These are phyloP conservation scores for Exophiala bonariae DNA, from an alignment of 2,329 filamentous ascomycete species.

Conservation along the genomic window DNA sequence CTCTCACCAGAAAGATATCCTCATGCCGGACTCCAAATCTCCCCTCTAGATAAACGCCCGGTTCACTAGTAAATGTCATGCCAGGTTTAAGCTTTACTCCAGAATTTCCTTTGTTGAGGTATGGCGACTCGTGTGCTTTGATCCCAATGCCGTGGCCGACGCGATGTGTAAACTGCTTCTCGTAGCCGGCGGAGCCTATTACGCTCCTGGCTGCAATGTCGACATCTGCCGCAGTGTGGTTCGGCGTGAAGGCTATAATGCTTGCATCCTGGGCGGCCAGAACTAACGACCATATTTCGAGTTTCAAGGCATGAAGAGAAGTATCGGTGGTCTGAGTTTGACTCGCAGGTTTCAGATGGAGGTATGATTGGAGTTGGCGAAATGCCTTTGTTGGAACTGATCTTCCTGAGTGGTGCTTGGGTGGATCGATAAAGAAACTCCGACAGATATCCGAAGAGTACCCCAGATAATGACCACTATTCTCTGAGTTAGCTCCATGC, in stretches of 20 bases:
- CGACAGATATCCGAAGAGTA: conserved; percentile 66
- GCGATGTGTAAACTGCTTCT: conserved; percentile 60
- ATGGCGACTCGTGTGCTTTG: conserved; percentile 66
- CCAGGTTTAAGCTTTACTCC: conserved; percentile 50
- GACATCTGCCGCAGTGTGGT: conserved; percentile 58
- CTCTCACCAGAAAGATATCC: conserved; percentile 59
- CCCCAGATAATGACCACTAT: conserved; percentile 58
- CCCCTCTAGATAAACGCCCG: conserved; percentile 61
- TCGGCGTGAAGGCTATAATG: conserved; percentile 50
- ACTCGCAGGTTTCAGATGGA: not conserved
- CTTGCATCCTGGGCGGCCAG: conserved; percentile 62
- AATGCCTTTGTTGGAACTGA: not conserved
- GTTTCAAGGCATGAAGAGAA: conserved; percentile 5
- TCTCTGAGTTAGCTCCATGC: conserved; percentile 2
- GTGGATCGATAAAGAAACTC: conserved; percentile 52
- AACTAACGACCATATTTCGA: conserved; percentile 59
- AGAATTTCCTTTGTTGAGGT: conserved; percentile 63
- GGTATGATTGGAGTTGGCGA: not conserved
- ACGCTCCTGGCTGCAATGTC: conserved; percentile 61
- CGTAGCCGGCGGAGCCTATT: conserved; percentile 61
- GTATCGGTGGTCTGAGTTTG: not conserved
- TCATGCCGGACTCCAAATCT: conserved; percentile 65
- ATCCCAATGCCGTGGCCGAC: conserved; percentile 66
- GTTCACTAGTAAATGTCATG: conserved; percentile 66
- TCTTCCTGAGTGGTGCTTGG: no score